These are phyloP conservation scores for Nitzschia palea DNA, from an alignment of 108 stramenopile genomes.

Conservation along the genomic window DNA sequence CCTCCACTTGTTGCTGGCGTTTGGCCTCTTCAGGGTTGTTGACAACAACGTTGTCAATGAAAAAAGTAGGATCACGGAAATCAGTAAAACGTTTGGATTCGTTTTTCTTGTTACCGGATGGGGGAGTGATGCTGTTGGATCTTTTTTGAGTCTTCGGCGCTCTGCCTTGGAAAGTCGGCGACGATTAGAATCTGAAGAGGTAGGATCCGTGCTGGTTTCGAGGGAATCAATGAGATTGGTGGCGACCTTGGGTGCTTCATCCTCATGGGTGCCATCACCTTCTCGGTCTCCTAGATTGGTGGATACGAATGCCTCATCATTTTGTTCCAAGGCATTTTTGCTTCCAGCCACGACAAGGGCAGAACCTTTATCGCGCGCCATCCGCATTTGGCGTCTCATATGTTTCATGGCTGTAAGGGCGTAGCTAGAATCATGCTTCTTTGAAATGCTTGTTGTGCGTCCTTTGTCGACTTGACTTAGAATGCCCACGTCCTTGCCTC, in stretches of 20 bases:
- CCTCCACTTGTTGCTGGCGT: conserved; percentile 75
- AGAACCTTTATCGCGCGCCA: conserved; percentile 79
- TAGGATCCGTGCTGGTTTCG: background rate
- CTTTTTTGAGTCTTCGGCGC: conserved; percentile 83
- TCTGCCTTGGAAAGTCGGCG: conserved; percentile 92
- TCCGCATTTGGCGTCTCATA: conserved; percentile 89
- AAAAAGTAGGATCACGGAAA: conserved; percentile 82
- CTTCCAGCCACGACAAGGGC: conserved; percentile 79
- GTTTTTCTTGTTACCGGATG: conserved; percentile 43
- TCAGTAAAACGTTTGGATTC: conserved; percentile 49
- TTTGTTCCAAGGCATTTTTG: conserved; percentile 43
- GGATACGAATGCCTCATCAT: conserved; percentile 25
- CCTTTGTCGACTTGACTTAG: conserved; percentile 81
- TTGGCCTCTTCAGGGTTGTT: conserved; percentile 67
- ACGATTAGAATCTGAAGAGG: conserved; percentile 30
- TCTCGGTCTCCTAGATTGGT: background rate
- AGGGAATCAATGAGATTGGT: background rate
- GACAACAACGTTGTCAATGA: conserved; percentile 85
- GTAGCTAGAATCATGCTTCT: conserved; percentile 58
- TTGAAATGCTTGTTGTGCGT: conserved; percentile 41
- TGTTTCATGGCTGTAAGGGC: conserved; percentile 86
- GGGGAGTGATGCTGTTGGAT: conserved; percentile 28
- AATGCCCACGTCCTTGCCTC: conserved; percentile 69
- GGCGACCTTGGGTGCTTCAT: background rate
- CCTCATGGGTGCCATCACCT: conserved; percentile 5